A percentile compares a stretch with the other conserved stretches of the same genome.
phyloP scores from a whole-genome alignment of 768 basidiomycete genomes.

The Cubamyces sp. region DNA sequence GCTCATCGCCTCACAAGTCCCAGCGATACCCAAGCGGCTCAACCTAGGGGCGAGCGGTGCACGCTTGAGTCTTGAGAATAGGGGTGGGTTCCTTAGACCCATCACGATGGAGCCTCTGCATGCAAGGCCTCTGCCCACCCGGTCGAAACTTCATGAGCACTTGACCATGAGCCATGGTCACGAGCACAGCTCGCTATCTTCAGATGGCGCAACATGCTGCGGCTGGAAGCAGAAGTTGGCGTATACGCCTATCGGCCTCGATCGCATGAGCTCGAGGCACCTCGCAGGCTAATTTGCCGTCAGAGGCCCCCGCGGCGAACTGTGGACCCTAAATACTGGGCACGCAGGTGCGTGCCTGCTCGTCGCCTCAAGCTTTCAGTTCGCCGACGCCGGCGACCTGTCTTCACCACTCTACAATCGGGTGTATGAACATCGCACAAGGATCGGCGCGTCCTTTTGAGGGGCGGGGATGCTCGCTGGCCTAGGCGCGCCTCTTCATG shows the following conservation, averaged over 20 bases:
- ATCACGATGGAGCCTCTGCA: not conserved
- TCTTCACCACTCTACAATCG: too few species aligned
- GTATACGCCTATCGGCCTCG: not conserved
- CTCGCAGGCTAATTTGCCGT: too few species aligned
- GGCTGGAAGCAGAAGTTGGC: too few species aligned
- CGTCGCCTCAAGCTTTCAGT: not conserved
- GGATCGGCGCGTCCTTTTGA: constrained; percentile 11
- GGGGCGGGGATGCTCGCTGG: constrained; percentile 1
- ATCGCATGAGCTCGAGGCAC: not conserved
- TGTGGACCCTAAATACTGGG: too few species aligned
- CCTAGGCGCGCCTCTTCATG: not conserved
- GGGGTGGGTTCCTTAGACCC: not conserved
- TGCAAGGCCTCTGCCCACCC: not conserved
- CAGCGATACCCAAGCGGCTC: too few species aligned
- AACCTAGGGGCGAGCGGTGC: too few species aligned
- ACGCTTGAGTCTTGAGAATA: too few species aligned
- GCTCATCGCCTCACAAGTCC: too few species aligned
- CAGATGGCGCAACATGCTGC: too few species aligned
- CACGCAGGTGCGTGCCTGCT: not conserved
- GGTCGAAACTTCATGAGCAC: not conserved
- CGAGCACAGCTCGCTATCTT: too few species aligned
- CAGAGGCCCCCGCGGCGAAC: too few species aligned
- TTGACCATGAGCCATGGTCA: too few species aligned
- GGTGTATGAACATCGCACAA: not conserved
- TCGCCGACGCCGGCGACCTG: not conserved